Evolutionary conservation across 495 filamentous ascomycete species (phyloP).

Genomic region (Tuber aestivum): DNA sequence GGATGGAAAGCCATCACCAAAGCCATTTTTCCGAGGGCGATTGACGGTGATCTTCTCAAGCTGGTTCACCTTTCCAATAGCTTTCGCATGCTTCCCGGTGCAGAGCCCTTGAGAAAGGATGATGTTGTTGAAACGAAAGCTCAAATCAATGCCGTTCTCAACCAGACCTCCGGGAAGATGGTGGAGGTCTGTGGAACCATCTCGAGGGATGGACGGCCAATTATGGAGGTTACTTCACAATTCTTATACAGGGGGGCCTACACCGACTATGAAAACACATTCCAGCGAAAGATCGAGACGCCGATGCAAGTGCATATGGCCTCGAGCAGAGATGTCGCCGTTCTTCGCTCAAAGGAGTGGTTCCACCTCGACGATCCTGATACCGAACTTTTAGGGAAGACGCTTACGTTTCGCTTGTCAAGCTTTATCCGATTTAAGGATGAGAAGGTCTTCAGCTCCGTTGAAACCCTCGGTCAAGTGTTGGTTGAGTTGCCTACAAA

Average conservation of each 20-base stretch:
- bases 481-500: slow-evolving; percentile 93
- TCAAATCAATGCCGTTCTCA: slow-evolving; percentile 94
- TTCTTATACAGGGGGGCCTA: slow-evolving; percentile 94
- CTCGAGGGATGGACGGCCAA: slow-evolving; percentile 71
- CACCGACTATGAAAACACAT: slow-evolving; percentile 91
- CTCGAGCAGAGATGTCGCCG: slow-evolving; percentile 82
- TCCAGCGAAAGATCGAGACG: slow-evolving; percentile 92
- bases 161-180: slow-evolving; percentile 98
- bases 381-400: slow-evolving; percentile 80
- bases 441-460: slow-evolving; percentile 82
- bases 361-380: slow-evolving; percentile 76
- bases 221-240: slow-evolving; percentile 98
- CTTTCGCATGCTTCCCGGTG: slow-evolving; percentile 96
- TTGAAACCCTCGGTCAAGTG: slow-evolving; percentile 88
- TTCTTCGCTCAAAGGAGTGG: slow-evolving; percentile 94
- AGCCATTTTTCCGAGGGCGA: slow-evolving; percentile 90
- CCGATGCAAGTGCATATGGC: slow-evolving; percentile 88
- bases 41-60: slow-evolving; percentile 90
- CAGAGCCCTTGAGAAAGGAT: slow-evolving; percentile 86
- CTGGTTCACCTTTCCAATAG: slow-evolving; percentile 93
- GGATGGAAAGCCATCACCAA: slow-evolving; percentile 99
- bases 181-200: slow-evolving; percentile 98
- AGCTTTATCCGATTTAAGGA: slow-evolving; percentile 91
- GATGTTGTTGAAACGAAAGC: slow-evolving; percentile 90
- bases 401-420: slow-evolving; percentile 91